Conservation (phyloP, 352 stramenopile genomes). For the Phytopythium mirpurense region DNA sequence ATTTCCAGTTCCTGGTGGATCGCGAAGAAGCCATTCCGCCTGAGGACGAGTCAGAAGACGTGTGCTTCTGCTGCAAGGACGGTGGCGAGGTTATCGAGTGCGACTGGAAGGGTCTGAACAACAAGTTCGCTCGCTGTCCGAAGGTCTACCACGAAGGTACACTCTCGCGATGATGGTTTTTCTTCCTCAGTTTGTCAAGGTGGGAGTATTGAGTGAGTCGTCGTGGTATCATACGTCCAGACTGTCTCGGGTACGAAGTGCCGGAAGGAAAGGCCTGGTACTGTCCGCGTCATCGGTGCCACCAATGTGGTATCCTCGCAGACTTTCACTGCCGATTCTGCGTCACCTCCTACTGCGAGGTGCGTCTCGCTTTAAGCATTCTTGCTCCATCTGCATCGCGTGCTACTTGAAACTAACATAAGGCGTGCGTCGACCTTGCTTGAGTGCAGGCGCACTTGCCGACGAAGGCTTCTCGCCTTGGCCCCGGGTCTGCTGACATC, state of each 20-base stretch:
- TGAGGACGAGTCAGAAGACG: slow-evolving; percentile 59
- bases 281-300: slow-evolving; percentile 66
- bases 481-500: slow-evolving; percentile 46
- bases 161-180: not conserved
- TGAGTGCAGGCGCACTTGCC: slow-evolving; percentile 42
- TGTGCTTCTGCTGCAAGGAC: slow-evolving; percentile 84
- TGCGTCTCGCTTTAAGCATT: slow-evolving; percentile 9
- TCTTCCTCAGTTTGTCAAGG: not conserved
- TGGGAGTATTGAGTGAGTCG: slow-evolving; percentile 1
- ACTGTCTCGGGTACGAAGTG: slow-evolving; percentile 63
- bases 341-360: slow-evolving; percentile 66
- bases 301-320: slow-evolving; percentile 53
- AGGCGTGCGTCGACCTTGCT: too few species aligned
- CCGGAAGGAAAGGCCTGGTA: slow-evolving; percentile 52
- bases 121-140: slow-evolving; percentile 36
- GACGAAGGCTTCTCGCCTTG: slow-evolving; percentile 29
- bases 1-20: slow-evolving; percentile 54
- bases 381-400: too few species aligned
- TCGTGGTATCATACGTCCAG: slow-evolving; percentile 17
- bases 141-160: slow-evolving; percentile 83
- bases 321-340: slow-evolving; percentile 60
- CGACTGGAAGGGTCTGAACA: slow-evolving; percentile 52
- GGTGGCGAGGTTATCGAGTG: slow-evolving; percentile 76
- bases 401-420: too few species aligned
- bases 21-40: slow-evolving; percentile 27